These are phyloP conservation scores for Ophiocytium majus DNA, from an alignment of 352 stramenopile species.

Conservation along the genomic window DNA sequence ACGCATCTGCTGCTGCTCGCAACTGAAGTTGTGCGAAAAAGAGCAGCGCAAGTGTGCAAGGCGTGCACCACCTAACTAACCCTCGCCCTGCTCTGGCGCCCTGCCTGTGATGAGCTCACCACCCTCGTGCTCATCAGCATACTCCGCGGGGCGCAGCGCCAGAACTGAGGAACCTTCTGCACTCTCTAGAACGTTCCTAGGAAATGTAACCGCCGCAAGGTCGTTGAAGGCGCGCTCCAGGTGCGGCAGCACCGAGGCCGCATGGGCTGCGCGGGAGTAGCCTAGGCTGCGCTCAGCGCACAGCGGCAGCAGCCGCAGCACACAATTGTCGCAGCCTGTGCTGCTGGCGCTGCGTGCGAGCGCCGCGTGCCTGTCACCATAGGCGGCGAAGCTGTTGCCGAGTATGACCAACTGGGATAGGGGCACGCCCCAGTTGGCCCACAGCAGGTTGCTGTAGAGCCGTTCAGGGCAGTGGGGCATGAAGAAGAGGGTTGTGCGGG, in stretches of 20 bases:
- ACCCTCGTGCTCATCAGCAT: not conserved
- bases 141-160: not conserved
- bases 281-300: constrained; percentile 9
- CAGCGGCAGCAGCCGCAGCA: constrained; percentile 32
- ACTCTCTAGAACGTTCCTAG: not conserved
- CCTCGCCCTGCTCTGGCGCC: too few relatives aligned
- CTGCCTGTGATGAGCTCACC: not conserved
- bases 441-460: constrained; percentile 81
- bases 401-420: constrained; percentile 67
- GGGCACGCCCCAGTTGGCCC: constrained; percentile 69
- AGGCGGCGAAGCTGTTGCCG: constrained; percentile 71
- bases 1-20: too few relatives aligned
- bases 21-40: too few relatives aligned
- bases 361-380: not conserved
- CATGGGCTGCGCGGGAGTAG: not conserved
- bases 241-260: constrained; percentile 27
- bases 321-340: constrained; percentile 31
- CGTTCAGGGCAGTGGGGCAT: constrained; percentile 81
- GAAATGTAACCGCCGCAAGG: constrained; percentile 10
- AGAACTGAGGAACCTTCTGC: not conserved
- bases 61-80: too few relatives aligned
- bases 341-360: not conserved
- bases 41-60: too few relatives aligned
- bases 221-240: constrained; percentile 46
- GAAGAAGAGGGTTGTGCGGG: constrained; percentile 72